phyloP scores from a whole-genome alignment of 2,329 filamentous ascomycete species.

The Penicillium sp. region DNA sequence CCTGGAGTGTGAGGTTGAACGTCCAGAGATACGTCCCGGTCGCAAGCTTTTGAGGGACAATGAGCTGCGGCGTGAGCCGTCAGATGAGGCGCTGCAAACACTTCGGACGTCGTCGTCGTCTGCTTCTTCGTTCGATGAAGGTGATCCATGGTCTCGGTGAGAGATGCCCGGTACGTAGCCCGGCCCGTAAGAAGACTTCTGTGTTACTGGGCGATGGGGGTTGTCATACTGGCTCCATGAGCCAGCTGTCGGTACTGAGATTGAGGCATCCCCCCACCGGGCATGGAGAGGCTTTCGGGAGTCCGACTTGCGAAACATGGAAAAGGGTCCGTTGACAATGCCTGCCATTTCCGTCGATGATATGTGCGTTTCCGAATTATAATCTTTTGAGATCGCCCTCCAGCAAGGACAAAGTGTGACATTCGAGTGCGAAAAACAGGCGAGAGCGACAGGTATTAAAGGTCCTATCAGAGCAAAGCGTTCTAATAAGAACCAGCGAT shows the following conservation, averaged over 20 bases:
- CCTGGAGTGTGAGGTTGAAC: conserved; percentile 28
- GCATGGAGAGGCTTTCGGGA: conserved; percentile 34
- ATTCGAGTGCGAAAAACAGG: conserved; percentile 7
- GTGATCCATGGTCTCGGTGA: conserved; percentile 8
- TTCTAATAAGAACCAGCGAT: conserved; percentile 4
- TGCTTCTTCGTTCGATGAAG: conserved; percentile 4
- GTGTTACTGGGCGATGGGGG: conserved; percentile 23
- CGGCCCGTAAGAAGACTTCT: conserved; percentile 27
- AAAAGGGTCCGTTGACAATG: conserved; percentile 32
- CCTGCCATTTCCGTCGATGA: conserved; percentile 21
- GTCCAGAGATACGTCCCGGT: conserved; percentile 32
- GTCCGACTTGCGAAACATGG: conserved; percentile 33
- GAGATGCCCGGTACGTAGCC: conserved; percentile 30
- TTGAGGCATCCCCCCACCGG: conserved; percentile 42
- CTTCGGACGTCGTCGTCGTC: conserved; percentile 14
- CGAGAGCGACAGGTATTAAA: conserved; percentile 2
- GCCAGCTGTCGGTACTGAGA: conserved; percentile 40
- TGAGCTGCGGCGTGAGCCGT: conserved; percentile 17
- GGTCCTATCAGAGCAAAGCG: background rate
- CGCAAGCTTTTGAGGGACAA: conserved; percentile 25
- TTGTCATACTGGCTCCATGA: conserved; percentile 41
- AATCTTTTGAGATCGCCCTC: background rate
- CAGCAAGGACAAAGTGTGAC: conserved; percentile 2
- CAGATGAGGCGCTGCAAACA: background rate
- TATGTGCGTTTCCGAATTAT: background rate